Conservation (phyloP, 768 basidiomycete species). For the Leccinum uliginosum region DNA sequence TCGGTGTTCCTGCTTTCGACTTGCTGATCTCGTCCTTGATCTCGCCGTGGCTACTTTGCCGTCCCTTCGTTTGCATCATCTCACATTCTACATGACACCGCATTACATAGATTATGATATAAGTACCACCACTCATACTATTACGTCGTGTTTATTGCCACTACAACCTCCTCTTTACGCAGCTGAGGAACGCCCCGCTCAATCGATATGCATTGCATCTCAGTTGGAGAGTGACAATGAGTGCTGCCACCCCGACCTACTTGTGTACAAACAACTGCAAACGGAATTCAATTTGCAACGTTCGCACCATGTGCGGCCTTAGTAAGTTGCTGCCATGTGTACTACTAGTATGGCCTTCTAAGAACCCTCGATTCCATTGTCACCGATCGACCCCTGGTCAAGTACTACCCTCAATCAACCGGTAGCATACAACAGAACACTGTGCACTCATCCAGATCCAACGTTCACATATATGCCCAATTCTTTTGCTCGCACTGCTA, state of each 20-base stretch:
- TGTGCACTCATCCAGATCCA: not conserved
- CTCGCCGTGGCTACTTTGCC: slow-evolving; percentile 11
- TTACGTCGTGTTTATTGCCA: slow-evolving; percentile 14
- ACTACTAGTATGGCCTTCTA: too few relatives aligned
- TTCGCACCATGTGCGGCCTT: too few relatives aligned
- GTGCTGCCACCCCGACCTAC: too few relatives aligned
- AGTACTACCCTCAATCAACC: too few relatives aligned
- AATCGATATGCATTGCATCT: slow-evolving; percentile 10
- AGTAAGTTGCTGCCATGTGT: too few relatives aligned
- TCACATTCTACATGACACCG: slow-evolving; percentile 2
- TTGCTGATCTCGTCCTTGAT: slow-evolving; percentile 7
- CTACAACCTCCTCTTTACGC: slow-evolving; percentile 9
- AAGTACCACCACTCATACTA: slow-evolving; percentile 28
- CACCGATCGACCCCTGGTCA: too few relatives aligned
- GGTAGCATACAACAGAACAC: not conserved
- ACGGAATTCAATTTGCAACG: too few relatives aligned
- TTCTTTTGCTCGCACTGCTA: slow-evolving; percentile 57
- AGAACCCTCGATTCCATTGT: too few relatives aligned
- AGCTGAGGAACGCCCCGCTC: slow-evolving; percentile 23
- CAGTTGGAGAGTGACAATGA: too few relatives aligned
- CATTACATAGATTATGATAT: slow-evolving; percentile 30
- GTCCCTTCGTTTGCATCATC: slow-evolving; percentile 25
- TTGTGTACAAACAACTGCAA: too few relatives aligned
- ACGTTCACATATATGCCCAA: slow-evolving; percentile 34
- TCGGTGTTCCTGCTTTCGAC: not conserved